A percentile compares a stretch with the other conserved stretches of the same genome.
Evolutionary conservation across 2,329 filamentous ascomycete species (phyloP).

Genomic region (Aplosporella prunicola): DNA sequence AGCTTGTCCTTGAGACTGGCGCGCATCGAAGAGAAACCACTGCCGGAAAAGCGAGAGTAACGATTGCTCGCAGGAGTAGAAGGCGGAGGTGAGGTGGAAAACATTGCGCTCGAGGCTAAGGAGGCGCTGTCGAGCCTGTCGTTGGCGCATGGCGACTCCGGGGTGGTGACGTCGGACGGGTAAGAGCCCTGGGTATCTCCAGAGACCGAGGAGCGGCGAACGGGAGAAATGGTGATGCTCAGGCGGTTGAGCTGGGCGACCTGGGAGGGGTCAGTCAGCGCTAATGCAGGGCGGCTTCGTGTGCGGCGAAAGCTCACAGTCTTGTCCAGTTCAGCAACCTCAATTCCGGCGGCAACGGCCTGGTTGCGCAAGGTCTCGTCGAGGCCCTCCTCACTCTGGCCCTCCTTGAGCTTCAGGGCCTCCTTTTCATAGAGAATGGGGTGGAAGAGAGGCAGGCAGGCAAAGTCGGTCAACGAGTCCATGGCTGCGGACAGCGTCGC

Average conservation of each 20-base stretch:
- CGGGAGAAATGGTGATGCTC: not conserved
- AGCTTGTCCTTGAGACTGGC: not conserved
- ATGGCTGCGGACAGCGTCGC: constrained; percentile 6
- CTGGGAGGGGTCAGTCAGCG: constrained; percentile 4
- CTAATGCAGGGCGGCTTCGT: not conserved
- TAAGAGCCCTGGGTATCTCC: constrained; percentile 10
- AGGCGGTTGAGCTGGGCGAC: constrained; percentile 2
- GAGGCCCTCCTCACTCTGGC: constrained; percentile 10
- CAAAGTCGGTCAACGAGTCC: constrained; percentile 10
- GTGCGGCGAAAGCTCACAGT: not conserved
- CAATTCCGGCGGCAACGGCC: constrained; percentile 5
- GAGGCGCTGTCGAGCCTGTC: constrained; percentile 4
- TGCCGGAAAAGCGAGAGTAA: no score
- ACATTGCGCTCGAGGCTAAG: not conserved
- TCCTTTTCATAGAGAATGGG: constrained; percentile 9
- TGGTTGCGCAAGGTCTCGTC: constrained; percentile 5
- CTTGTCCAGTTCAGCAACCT: constrained; percentile 1
- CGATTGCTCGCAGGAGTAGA: constrained; percentile 1
- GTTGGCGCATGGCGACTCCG: constrained; percentile 4
- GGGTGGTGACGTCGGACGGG: constrained; percentile 9
- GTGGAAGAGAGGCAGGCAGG: constrained; percentile 8
- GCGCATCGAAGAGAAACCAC: no score
- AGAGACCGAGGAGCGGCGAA: constrained; percentile 9
- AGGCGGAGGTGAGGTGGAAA: constrained; percentile 2
- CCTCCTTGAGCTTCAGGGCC: constrained; percentile 10